A percentile compares a stretch with the other conserved stretches of the same genome.
Evolutionary conservation across 441 rosid genomes (phyloP).

Genomic region (Biscutella laevigata): DNA sequence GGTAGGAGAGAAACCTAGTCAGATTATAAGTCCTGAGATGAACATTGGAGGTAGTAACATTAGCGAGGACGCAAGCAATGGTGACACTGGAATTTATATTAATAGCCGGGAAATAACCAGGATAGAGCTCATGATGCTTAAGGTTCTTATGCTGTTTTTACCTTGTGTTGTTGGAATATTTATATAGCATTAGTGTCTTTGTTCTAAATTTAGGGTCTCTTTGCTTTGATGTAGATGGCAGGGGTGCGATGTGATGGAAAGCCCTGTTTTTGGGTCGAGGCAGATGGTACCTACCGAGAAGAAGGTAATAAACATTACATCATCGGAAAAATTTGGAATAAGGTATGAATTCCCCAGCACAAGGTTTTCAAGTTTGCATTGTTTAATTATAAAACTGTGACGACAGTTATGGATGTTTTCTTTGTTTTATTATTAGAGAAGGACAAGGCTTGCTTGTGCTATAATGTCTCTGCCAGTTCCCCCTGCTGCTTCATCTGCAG

Average conservation of each 20-base stretch:
- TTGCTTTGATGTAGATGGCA: slow-evolving; percentile 30
- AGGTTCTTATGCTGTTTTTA: slow-evolving; percentile 27
- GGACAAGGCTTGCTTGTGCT: slow-evolving; percentile 30
- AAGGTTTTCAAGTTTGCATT: slow-evolving; percentile 4
- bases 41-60: slow-evolving; percentile 32
- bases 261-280: slow-evolving; percentile 47
- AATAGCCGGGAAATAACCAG: slow-evolving; percentile 47
- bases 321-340: slow-evolving; percentile 92
- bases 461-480: slow-evolving; percentile 46
- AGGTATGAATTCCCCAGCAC: slow-evolving; percentile 16
- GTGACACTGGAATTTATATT: slow-evolving; percentile 36
- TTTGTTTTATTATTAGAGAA: slow-evolving; percentile 33
- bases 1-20: slow-evolving; percentile 51
- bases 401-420: background rate
- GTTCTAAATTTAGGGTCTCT: background rate
- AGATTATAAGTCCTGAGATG: slow-evolving; percentile 39
- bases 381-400: background rate
- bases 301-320: slow-evolving; percentile 89
- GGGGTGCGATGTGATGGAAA: slow-evolving; percentile 53
- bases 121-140: slow-evolving; percentile 41
- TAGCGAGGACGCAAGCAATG: slow-evolving; percentile 41
- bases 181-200: background rate
- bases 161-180: background rate
- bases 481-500: slow-evolving; percentile 21
- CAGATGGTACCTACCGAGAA: slow-evolving; percentile 81